phyloP scores from a whole-genome alignment of 2,329 filamentous ascomycete species.

The Emergomyces africanus region DNA sequence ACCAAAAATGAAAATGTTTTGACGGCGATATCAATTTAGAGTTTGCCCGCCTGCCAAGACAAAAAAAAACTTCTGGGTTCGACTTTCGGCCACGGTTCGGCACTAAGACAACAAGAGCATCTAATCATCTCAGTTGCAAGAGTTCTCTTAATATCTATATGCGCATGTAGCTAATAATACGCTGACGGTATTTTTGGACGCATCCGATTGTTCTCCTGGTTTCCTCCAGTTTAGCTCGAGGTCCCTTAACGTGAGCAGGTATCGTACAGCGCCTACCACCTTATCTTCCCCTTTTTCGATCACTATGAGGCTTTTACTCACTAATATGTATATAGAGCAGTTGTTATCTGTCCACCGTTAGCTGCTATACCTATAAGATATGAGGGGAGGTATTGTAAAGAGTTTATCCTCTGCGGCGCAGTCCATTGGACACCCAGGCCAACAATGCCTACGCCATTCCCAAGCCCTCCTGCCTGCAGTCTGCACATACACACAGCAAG shows the following conservation, averaged over 20 bases:
- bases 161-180: not conserved
- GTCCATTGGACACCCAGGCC: not conserved
- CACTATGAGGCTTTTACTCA: no score
- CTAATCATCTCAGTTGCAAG: not conserved
- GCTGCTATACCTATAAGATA: not conserved
- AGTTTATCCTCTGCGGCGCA: not conserved
- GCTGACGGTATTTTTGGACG: not conserved
- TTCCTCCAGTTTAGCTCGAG: not conserved
- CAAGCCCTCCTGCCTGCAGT: not conserved
- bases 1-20: constrained; percentile 7
- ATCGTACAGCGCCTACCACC: not conserved
- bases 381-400: not conserved
- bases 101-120: not conserved
- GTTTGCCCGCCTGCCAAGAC: constrained; percentile 21
- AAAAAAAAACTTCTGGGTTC: constrained; percentile 15
- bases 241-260: not conserved
- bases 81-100: not conserved
- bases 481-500: not conserved
- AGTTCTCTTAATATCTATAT: not conserved
- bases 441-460: not conserved
- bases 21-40: constrained; percentile 11
- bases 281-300: not conserved
- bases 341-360: not conserved
- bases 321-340: not conserved
- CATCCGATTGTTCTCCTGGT: not conserved